Percentiles rank a stretch among this genome's conserved stretches.
phyloP scores from a whole-genome alignment of 345 rosid genomes.

The Gossypium stocksii region DNA sequence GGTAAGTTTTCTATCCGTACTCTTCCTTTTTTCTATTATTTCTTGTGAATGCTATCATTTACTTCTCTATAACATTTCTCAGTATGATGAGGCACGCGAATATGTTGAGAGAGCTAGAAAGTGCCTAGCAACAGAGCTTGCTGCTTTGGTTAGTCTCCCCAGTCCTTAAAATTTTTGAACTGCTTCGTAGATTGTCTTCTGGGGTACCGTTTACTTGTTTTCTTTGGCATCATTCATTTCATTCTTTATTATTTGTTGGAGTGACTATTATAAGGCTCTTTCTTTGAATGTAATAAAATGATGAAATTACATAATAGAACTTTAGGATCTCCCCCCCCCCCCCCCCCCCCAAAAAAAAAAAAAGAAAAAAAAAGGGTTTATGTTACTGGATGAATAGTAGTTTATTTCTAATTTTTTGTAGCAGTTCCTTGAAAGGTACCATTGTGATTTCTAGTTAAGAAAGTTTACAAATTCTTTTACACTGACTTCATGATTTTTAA shows the following conservation, averaged over 20 bases:
- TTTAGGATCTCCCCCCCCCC: background rate
- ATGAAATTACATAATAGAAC: background rate
- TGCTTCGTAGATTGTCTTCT: background rate
- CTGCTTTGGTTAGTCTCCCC: slow-evolving; percentile 77
- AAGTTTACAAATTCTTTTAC: background rate
- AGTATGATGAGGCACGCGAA: slow-evolving; percentile 94
- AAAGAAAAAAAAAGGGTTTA: too few relatives aligned
- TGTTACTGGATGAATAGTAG: background rate
- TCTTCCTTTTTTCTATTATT: background rate
- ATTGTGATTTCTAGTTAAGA: background rate
- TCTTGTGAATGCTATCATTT: slow-evolving; percentile 1
- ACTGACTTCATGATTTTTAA: background rate
- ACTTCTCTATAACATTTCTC: slow-evolving; percentile 15
- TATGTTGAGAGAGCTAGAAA: slow-evolving; percentile 94
- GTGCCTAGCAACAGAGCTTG: slow-evolving; percentile 97
- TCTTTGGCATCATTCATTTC: background rate
- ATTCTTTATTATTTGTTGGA: background rate
- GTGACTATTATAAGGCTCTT: background rate
- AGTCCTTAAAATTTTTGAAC: slow-evolving; percentile 6
- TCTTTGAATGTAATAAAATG: background rate
- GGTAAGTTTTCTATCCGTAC: slow-evolving; percentile 33
- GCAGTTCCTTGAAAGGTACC: background rate
- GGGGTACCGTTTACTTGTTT: background rate
- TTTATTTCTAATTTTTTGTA: background rate
- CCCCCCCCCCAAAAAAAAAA: too few relatives aligned